Base-by-base conservation (phyloP, 2,329 filamentous ascomycete genomes). In the Camillea tinctor region DNA sequence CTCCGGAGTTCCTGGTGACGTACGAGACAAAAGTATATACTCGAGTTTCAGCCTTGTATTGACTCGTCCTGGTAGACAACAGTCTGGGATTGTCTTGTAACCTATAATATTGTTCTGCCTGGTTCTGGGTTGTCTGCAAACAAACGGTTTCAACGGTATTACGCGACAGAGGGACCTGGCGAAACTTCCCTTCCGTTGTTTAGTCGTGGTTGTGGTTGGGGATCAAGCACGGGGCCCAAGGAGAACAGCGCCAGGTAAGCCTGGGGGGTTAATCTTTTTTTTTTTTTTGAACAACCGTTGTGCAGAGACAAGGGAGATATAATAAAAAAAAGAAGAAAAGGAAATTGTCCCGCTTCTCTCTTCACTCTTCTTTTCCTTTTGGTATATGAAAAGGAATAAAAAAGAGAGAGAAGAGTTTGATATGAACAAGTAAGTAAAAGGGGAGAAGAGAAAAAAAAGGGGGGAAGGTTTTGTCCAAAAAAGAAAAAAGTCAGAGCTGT, bases 371-470 rank as follows among this genome's bases (percentile, higher is more conserved):
- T 50, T 52, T 15, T 49, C 49, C 48, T 54, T 50, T 36, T 30
- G 56, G 54, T 21, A 50, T 19, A 19, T 50, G 50, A 24, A 50
- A 23, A 48, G 23, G 56, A 21, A 24, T n/a, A 22, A 4, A 26
- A 22, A 24, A 24, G 15, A n/a, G 26, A 36, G 20, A 54, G 22
- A 21, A 30, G 2, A 11, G n/a, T n/a, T 30, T 11, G 6, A 30
- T 30, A 30, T 30, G 26, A 30, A 7, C 13, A 30, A 11, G 26
- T 4, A 9, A 9, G 26, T 30, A 4, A 30, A 4, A 30, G 26
- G n/a, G n/a, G n/a, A n/a, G 13, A 30, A 30, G 6, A 30, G 15
- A 23, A 60, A 52, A 63, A 55, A 48, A 52, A 60, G 51, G 58
- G 40, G 51, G n/a, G 44, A 50, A 13, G 17, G 4, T 50, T 21